phyloP scores from a whole-genome alignment of 768 basidiomycete genomes.

The Neoboletus brunneissimus region DNA sequence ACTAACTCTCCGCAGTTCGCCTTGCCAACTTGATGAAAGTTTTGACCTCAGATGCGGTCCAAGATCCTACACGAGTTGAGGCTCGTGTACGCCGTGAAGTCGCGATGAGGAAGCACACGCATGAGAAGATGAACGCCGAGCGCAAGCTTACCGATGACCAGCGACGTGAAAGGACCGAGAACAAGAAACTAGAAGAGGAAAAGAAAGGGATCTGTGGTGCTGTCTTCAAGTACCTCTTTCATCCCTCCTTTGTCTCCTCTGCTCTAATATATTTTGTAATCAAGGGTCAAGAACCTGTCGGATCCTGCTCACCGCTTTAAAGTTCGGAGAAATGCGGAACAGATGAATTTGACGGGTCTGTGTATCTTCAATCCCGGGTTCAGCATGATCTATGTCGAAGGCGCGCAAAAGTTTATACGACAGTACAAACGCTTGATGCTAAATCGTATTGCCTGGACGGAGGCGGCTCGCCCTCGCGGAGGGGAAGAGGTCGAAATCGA shows the following conservation, averaged over 20 bases:
- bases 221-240: conserved; percentile 74
- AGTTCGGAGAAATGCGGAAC: conserved; percentile 94
- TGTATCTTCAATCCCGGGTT: conserved; percentile 90
- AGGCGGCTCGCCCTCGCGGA: conserved; percentile 77
- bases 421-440: conserved; percentile 87
- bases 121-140: conserved; percentile 92
- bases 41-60: conserved; percentile 91
- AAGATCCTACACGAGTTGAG: conserved; percentile 97
- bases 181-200: conserved; percentile 84
- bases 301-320: conserved; percentile 95
- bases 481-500: conserved; percentile 70
- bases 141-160: conserved; percentile 92
- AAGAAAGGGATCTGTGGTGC: conserved; percentile 79
- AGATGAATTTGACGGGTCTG: conserved; percentile 80
- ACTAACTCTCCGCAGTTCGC: conserved; percentile 55
- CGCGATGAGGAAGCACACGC: conserved; percentile 79
- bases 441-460: conserved; percentile 90
- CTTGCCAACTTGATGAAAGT: conserved; percentile 97
- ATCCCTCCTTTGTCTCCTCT: neutral
- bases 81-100: conserved; percentile 94
- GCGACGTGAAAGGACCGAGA: conserved; percentile 80
- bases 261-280: neutral
- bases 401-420: conserved; percentile 79
- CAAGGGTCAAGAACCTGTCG: conserved; percentile 80
- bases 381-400: conserved; percentile 92